Conservation (phyloP, 2,329 filamentous ascomycete species). For the Aspergillus uvarum region DNA sequence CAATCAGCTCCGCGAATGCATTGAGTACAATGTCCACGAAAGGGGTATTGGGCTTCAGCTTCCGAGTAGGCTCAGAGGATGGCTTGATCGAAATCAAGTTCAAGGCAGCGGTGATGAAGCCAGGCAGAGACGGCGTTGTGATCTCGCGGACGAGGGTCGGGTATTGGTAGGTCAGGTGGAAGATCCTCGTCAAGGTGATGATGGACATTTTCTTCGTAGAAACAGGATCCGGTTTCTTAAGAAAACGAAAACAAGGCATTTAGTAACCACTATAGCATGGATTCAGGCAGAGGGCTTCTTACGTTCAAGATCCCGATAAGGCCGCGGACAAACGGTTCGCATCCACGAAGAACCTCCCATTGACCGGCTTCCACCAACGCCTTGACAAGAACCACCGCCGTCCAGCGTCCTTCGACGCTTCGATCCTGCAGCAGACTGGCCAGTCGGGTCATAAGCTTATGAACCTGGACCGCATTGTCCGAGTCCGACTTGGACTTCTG, state of each 20-base stretch:
- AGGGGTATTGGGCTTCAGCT: slow-evolving; percentile 42
- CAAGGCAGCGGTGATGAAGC: slow-evolving; percentile 71
- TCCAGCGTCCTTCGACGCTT: slow-evolving; percentile 71
- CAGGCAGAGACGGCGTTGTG: slow-evolving; percentile 75
- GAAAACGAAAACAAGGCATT: slow-evolving; percentile 16
- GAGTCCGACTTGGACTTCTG: slow-evolving; percentile 63
- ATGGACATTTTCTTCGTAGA: slow-evolving; percentile 75
- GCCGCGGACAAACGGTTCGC: slow-evolving; percentile 73
- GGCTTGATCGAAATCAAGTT: slow-evolving; percentile 58
- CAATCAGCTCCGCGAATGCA: slow-evolving; percentile 69
- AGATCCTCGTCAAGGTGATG: slow-evolving; percentile 78
- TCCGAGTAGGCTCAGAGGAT: slow-evolving; percentile 35
- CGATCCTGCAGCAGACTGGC: slow-evolving; percentile 76
- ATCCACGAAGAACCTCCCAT: slow-evolving; percentile 74
- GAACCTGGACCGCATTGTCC: slow-evolving; percentile 68
- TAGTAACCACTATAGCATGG: neutral
- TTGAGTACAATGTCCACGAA: slow-evolving; percentile 69
- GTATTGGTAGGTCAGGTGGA: slow-evolving; percentile 76
- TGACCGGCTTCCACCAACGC: slow-evolving; percentile 78
- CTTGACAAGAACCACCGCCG: slow-evolving; percentile 76
- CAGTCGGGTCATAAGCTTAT: slow-evolving; percentile 78
- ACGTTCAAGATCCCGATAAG: slow-evolving; percentile 73
- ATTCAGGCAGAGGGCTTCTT: slow-evolving; percentile 20
- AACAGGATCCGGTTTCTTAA: slow-evolving; percentile 71
- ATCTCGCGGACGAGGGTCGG: slow-evolving; percentile 84